Evolutionary conservation across 495 filamentous ascomycete genomes (phyloP).

Genomic region (Annulohypoxylon nitens): DNA sequence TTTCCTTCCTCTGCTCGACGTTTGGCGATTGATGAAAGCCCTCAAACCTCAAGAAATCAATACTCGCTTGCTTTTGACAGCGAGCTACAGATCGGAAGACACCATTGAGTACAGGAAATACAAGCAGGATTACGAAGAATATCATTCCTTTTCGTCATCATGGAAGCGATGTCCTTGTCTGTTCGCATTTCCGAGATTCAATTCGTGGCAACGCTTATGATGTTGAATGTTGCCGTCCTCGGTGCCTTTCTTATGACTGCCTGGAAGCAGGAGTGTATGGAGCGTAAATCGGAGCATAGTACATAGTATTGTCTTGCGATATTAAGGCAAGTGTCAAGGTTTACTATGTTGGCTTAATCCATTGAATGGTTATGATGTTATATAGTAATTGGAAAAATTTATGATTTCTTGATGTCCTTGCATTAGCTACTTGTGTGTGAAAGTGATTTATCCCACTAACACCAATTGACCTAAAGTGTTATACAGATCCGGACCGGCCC

Average conservation of each 20-base stretch:
- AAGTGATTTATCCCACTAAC: background rate
- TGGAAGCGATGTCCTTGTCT: background rate
- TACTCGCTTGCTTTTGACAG: background rate
- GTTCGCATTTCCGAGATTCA: constrained; percentile 30
- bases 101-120: background rate
- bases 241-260: constrained; percentile 12
- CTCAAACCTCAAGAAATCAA: background rate
- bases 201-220: constrained; percentile 19
- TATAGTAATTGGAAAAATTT: background rate
- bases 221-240: constrained; percentile 28
- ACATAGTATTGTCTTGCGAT: background rate
- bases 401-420: background rate
- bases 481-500: too few relatives aligned
- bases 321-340: background rate
- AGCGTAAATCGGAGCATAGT: background rate
- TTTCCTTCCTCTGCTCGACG: background rate
- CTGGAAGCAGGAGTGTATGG: constrained; percentile 13
- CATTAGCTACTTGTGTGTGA: background rate
- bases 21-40: background rate
- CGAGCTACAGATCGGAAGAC: background rate
- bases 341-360: background rate
- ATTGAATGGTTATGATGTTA: background rate
- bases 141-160: constrained; percentile 2
- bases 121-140: background rate
- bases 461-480: background rate